Conservation (phyloP, 495 filamentous ascomycete species). For the Clohesyomyces aquaticus region DNA sequence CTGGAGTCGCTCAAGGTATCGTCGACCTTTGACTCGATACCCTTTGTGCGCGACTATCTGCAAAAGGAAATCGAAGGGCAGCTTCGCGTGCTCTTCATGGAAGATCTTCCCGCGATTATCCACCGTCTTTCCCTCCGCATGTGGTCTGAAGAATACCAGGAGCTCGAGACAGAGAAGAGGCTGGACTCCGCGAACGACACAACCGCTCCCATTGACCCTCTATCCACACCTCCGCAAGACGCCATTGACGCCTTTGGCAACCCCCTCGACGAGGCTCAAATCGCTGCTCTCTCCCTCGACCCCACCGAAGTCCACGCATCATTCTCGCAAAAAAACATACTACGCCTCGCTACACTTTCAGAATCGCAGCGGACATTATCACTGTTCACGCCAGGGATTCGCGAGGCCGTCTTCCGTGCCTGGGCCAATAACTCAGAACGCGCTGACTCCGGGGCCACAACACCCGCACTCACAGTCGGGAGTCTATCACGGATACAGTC, state of each 20-base stretch:
- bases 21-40: constrained; percentile 97
- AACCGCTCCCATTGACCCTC: constrained; percentile 68
- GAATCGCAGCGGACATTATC: constrained; percentile 86
- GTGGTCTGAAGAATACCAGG: constrained; percentile 85
- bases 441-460: constrained; percentile 59
- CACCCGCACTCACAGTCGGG: constrained; percentile 39
- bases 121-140: constrained; percentile 87
- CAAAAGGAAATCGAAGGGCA: constrained; percentile 97
- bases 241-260: constrained; percentile 77
- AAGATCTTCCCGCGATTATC: constrained; percentile 94
- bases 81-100: constrained; percentile 90
- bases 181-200: constrained; percentile 54
- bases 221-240: constrained; percentile 77
- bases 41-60: constrained; percentile 94
- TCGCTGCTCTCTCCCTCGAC: constrained; percentile 75
- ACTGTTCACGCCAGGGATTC: constrained; percentile 79
- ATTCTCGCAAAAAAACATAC: constrained; percentile 88
- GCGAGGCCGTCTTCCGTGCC: constrained; percentile 84
- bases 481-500: constrained; percentile 47
- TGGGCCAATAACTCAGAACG: constrained; percentile 84
- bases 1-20: constrained; percentile 97
- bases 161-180: constrained; percentile 59
- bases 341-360: constrained; percentile 73
- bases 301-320: constrained; percentile 77
- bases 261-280: constrained; percentile 65